phyloP scores from a whole-genome alignment of 2,329 filamentous ascomycete species.

The Scedosporium minutisporum region DNA sequence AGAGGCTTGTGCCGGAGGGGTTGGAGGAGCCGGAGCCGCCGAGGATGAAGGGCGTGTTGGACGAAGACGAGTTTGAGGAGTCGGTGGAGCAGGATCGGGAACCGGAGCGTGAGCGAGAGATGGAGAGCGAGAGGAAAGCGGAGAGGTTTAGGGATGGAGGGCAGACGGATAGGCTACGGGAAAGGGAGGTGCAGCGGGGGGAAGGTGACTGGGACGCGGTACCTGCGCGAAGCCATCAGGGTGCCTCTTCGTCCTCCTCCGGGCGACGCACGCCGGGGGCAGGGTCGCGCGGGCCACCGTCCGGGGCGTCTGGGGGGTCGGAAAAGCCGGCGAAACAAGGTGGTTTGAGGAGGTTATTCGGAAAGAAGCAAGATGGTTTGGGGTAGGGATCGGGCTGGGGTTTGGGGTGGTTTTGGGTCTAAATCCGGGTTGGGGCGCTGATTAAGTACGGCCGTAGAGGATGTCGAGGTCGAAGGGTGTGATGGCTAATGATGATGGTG shows the following conservation, averaged over 20 bases:
- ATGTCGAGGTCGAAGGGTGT: not conserved
- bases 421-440: not conserved
- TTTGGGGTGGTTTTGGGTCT: no score
- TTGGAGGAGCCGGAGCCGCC: not conserved
- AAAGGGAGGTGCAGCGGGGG: not conserved
- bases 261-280: not conserved
- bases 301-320: not conserved
- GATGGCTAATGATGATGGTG: not conserved
- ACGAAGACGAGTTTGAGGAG: not conserved
- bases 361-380: conserved; percentile 16
- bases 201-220: not conserved
- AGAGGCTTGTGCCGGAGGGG: conserved; percentile 29
- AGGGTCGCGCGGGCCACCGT: not conserved
- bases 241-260: not conserved
- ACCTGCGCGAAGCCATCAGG: not conserved
- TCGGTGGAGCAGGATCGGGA: no score
- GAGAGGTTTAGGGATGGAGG: not conserved
- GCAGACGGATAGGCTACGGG: not conserved
- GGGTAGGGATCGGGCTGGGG: not conserved
- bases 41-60: not conserved
- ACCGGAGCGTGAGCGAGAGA: not conserved
- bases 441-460: not conserved
- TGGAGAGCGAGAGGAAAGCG: not conserved
- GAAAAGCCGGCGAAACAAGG: conserved; percentile 24
- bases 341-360: conserved; percentile 29